These are phyloP conservation scores for Lomentospora prolificans DNA, from an alignment of 2,329 filamentous ascomycete species.

Conservation along the genomic window DNA sequence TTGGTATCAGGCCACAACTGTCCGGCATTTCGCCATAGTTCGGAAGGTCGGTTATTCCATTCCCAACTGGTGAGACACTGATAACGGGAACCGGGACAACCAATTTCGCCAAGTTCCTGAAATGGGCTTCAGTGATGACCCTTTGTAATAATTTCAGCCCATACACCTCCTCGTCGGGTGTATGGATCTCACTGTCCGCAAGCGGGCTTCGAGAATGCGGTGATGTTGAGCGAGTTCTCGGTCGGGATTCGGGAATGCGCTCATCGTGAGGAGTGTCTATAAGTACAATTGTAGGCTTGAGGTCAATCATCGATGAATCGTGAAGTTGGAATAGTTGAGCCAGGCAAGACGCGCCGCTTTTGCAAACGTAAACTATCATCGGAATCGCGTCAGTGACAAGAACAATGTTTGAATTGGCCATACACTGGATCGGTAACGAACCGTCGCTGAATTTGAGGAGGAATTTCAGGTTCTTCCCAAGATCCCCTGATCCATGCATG, in stretches of 20 bases:
- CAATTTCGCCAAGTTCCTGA: conserved; percentile 45
- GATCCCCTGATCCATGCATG: conserved; percentile 21
- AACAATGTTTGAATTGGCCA: background rate
- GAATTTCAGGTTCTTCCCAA: conserved; percentile 36
- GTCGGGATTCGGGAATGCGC: conserved; percentile 24
- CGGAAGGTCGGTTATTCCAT: conserved; percentile 18
- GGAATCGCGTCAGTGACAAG: background rate
- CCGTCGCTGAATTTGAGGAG: conserved; percentile 47
- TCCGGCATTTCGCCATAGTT: conserved; percentile 15
- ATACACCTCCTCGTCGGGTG: conserved; percentile 40
- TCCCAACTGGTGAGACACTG: conserved; percentile 21
- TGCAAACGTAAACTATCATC: conserved; percentile 41
- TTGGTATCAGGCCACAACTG: conserved; percentile 23
- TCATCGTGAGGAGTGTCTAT: conserved; percentile 47
- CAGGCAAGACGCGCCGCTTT: conserved; percentile 42
- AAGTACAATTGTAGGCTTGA: conserved; percentile 47
- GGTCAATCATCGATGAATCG: conserved; percentile 38
- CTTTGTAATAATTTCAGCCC: conserved; percentile 45
- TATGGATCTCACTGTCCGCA: conserved; percentile 28
- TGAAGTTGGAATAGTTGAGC: conserved; percentile 43
- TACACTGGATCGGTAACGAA: conserved; percentile 20
- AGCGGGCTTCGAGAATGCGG: conserved; percentile 28
- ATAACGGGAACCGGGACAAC: conserved; percentile 48
- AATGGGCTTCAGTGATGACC: conserved; percentile 47
- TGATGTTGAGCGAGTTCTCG: conserved; percentile 32